Evolutionary conservation across 306 rosid genomes (phyloP), one percentile per base, ranked within the genome.

Genomic region (Malus sieversii): DNA sequence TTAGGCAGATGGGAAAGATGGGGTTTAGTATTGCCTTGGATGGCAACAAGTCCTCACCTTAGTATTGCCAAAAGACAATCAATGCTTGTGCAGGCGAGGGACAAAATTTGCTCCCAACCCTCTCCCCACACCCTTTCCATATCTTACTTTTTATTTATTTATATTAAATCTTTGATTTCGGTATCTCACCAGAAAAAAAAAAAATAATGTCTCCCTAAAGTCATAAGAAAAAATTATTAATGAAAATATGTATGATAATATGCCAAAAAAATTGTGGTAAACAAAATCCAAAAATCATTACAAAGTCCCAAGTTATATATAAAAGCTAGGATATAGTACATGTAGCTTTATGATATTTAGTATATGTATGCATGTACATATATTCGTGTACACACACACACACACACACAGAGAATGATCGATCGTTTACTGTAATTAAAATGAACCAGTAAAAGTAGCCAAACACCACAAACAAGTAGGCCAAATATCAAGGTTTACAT

Each of bases 41-140:
- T 60, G 58, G 59, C 6, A 29, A 12, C 44, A 35, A 38, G 27
- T 18, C 66, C 71, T 77, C 66, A 51, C 70, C 71, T 30, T 72
- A 55, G 70, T 79, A 83, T 81, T 79, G 13, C 86, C 89, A 79
- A 85, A 84, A 71, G 11, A 27, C 78, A 88, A 68, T 90, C 23
- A 86, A 83, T 88, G 82, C 73, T 73, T 71, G 27, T 40, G 80
- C 91, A 76, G 83, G 70, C 90, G 79, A 42, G 76, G 44, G 88
- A 80, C 90, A 78, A 48, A 27, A 60, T 44, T 66, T 68, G 78
- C 78, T 57, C 55, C 78, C 81, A 42, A 63, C 66, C 67, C 58
- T 60, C 52, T 77, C 63, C 76, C 68, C 68, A 70, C 78, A 75
- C 55, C 72, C 70, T 69, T 40, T 68, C 69, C 25, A 20, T 82